Percentiles rank a stretch among this genome's conserved stretches.
phyloP scores from a whole-genome alignment of 2,329 filamentous ascomycete genomes.

The Diaporthe capsici region DNA sequence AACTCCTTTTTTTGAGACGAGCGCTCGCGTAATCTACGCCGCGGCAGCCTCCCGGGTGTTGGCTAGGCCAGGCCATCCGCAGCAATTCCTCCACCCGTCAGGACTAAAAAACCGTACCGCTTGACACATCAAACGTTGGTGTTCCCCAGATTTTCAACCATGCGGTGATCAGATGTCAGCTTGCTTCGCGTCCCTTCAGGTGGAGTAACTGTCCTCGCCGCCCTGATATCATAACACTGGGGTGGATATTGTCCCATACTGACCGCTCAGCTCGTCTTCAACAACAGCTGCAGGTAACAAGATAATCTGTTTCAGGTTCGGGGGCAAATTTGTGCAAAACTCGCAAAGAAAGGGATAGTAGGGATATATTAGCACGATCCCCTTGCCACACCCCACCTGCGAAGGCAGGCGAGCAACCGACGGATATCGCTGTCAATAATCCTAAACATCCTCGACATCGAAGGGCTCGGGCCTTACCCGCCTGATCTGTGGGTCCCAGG shows the following conservation, averaged over 20 bases:
- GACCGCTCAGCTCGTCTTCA: neutral
- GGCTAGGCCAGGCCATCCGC: neutral
- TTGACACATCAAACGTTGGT: neutral
- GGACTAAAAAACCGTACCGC: too few species aligned
- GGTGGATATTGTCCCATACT: neutral
- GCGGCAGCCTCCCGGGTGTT: neutral
- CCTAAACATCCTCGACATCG: neutral
- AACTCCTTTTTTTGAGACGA: conserved; percentile 7
- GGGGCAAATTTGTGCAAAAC: neutral
- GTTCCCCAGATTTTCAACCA: conserved; percentile 10
- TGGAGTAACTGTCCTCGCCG: neutral
- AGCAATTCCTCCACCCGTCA: neutral
- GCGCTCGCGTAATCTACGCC: neutral
- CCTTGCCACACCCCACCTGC: neutral
- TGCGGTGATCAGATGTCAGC: neutral
- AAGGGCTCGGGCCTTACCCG: neutral
- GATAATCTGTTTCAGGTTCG: neutral
- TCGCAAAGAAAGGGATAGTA: neutral
- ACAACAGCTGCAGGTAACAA: too few species aligned
- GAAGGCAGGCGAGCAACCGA: neutral
- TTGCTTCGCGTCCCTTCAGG: neutral
- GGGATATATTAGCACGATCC: neutral
- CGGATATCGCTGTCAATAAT: neutral
- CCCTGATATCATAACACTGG: neutral
- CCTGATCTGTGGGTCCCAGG: conserved; percentile 3